Percentiles rank a stretch among this genome's conserved stretches.
Evolutionary conservation across 441 rosid species (phyloP).

Genomic region (Kokia cookei): DNA sequence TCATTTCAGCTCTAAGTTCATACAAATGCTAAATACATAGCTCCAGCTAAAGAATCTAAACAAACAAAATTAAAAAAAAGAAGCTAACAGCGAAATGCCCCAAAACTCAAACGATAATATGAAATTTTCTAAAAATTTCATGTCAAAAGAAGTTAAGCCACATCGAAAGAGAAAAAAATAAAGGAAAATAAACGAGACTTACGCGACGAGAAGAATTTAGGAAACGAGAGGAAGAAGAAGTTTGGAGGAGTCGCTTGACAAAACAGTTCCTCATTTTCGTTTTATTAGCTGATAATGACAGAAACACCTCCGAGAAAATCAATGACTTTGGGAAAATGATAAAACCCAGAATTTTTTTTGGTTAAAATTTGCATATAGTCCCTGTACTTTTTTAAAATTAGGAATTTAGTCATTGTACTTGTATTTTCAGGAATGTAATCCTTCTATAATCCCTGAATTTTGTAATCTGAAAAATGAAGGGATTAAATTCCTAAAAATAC

Average conservation of each 20-base stretch:
- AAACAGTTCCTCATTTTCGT: not conserved
- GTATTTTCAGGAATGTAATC: too few relatives aligned
- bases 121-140: not conserved
- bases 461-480: too few relatives aligned
- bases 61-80: not conserved
- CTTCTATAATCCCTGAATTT: too few relatives aligned
- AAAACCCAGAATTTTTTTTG: too few relatives aligned
- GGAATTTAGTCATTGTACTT: too few relatives aligned
- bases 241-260: not conserved
- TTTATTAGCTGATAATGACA: not conserved
- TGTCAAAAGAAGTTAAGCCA: not conserved
- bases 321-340: too few relatives aligned
- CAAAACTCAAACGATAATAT: not conserved
- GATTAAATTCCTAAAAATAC: too few relatives aligned
- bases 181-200: not conserved
- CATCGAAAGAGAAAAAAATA: not conserved
- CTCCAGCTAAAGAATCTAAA: conserved; percentile 1
- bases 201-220: conserved; percentile 9
- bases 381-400: too few relatives aligned
- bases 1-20: not conserved
- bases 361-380: too few relatives aligned
- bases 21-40: not conserved
- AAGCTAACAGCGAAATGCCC: not conserved
- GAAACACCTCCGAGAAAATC: not conserved
- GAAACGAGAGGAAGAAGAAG: not conserved